Conservation (phyloP, 2,329 filamentous ascomycete genomes). For the Samsoniella hepiali region DNA sequence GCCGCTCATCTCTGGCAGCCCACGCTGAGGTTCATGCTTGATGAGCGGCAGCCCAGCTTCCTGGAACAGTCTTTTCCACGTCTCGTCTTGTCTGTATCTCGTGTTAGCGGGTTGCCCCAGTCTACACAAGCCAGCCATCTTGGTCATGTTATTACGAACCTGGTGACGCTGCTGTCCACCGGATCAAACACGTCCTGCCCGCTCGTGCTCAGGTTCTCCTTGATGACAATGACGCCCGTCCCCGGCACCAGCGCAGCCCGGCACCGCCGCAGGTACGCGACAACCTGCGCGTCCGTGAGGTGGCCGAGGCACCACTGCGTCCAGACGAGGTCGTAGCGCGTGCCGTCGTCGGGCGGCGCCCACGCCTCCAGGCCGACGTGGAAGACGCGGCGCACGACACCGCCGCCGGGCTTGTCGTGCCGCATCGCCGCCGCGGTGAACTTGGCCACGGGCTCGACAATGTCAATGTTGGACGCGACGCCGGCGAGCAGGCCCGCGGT, state of each 20-base stretch:
- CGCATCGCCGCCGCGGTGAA: slow-evolving; percentile 68
- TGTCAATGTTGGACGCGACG: slow-evolving; percentile 69
- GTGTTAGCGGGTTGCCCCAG: slow-evolving; percentile 12
- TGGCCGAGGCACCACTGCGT: slow-evolving; percentile 89
- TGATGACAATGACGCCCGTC: slow-evolving; percentile 36
- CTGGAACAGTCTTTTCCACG: slow-evolving; percentile 67
- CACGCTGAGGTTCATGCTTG: slow-evolving; percentile 67
- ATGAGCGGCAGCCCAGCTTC: slow-evolving; percentile 67
- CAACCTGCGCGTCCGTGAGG: slow-evolving; percentile 69
- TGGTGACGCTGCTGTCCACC: slow-evolving; percentile 72
- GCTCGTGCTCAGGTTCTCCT: slow-evolving; percentile 67
- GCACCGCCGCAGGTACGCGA: slow-evolving; percentile 63
- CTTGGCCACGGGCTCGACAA: slow-evolving; percentile 80
- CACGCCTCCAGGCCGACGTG: slow-evolving; percentile 74
- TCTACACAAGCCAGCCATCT: background rate
- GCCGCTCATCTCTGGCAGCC: slow-evolving; percentile 57
- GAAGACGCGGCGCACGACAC: slow-evolving; percentile 54
- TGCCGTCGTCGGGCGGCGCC: slow-evolving; percentile 42
- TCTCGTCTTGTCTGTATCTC: slow-evolving; percentile 59
- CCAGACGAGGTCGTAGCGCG: slow-evolving; percentile 81
- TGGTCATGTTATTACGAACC: slow-evolving; percentile 36
- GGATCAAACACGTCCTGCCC: slow-evolving; percentile 69
- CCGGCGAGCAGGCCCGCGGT: slow-evolving; percentile 73
- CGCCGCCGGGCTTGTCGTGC: slow-evolving; percentile 48
- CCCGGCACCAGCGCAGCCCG: slow-evolving; percentile 36